Percentiles rank a stretch among this genome's conserved stretches.
Evolutionary conservation across 2,329 filamentous ascomycete species (phyloP).

Genomic region (Alternaria rosae): DNA sequence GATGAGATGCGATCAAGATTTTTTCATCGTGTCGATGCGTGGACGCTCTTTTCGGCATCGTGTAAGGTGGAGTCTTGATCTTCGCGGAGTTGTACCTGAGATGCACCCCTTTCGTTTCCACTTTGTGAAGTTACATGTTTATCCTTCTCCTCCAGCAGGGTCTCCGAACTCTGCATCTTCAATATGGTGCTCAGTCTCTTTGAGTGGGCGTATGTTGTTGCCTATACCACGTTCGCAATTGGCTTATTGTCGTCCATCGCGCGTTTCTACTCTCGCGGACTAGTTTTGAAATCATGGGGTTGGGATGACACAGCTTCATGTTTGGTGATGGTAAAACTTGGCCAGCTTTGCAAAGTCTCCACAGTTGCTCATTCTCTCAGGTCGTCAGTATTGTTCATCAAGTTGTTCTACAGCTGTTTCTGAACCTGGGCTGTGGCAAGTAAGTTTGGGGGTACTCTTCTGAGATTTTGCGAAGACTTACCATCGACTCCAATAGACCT

Average conservation of each 20-base stretch:
- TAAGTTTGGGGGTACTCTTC: neutral
- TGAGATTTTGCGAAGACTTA: neutral
- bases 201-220: neutral
- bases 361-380: neutral
- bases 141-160: neutral
- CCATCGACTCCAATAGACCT: neutral
- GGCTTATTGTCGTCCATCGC: neutral
- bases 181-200: neutral
- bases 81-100: neutral
- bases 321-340: neutral
- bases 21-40: neutral
- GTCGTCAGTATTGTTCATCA: constrained; percentile 6
- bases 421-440: constrained; percentile 4
- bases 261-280: constrained; percentile 7
- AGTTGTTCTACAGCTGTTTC: neutral
- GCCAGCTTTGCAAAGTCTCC: neutral
- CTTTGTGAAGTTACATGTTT: neutral
- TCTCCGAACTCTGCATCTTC: neutral
- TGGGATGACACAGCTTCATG: constrained; percentile 6
- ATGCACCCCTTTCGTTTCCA: neutral
- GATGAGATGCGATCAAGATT: neutral
- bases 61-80: neutral
- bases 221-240: neutral
- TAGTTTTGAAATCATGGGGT: constrained; percentile 6
- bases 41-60: neutral